A percentile compares a stretch with the other conserved stretches of the same genome.
Conservation (phyloP, 257 asterid species). For the Solanum chiquidenum region DNA sequence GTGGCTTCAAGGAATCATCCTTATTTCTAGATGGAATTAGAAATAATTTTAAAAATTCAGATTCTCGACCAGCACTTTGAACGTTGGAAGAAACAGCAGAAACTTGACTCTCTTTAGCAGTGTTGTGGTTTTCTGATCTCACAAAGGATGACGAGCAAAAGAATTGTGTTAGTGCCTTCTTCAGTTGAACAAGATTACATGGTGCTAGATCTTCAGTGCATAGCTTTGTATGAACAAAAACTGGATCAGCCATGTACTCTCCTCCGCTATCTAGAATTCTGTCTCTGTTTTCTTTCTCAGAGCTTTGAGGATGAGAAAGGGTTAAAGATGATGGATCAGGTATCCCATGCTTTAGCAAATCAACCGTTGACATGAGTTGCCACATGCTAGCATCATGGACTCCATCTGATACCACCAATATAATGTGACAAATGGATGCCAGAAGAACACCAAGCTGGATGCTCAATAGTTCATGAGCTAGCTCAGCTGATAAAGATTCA, state of each 20-base stretch:
- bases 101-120: constrained; percentile 16
- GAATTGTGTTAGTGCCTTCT: constrained; percentile 41
- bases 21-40: constrained; percentile 53
- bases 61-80: constrained; percentile 18
- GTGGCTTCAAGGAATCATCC: constrained; percentile 39
- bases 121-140: constrained; percentile 35
- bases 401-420: constrained; percentile 86
- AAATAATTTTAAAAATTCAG: constrained; percentile 34
- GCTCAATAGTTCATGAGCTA: constrained; percentile 88
- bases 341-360: constrained; percentile 71
- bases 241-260: constrained; percentile 66
- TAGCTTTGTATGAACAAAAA: constrained; percentile 81
- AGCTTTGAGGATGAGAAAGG: constrained; percentile 45
- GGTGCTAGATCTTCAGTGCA: constrained; percentile 46
- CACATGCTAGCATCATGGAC: constrained; percentile 79
- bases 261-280: constrained; percentile 39
- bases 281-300: constrained; percentile 50
- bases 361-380: constrained; percentile 79
- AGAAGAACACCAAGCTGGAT: constrained; percentile 95
- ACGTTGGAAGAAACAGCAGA: constrained; percentile 1
- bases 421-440: constrained; percentile 69
- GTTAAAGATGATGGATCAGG: constrained; percentile 85
- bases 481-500: constrained; percentile 80
- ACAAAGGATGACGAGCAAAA: constrained; percentile 42
- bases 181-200: constrained; percentile 25